A percentile compares a stretch with the other conserved stretches of the same genome.
phyloP scores from a whole-genome alignment of 768 basidiomycete genomes.

The Hypholoma fasciculare region DNA sequence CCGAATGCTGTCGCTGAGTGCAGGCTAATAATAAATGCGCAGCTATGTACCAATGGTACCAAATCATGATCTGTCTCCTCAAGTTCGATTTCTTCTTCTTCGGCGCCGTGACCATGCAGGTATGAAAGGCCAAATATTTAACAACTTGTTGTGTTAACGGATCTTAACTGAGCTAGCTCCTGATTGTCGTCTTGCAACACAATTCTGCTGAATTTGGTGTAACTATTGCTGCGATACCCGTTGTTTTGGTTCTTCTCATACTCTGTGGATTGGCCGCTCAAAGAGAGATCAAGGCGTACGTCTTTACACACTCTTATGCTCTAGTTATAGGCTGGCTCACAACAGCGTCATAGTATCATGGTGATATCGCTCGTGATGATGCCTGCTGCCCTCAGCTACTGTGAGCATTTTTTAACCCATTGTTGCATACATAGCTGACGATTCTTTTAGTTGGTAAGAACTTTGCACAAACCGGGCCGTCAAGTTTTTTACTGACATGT shows the following conservation, averaged over 20 bases:
- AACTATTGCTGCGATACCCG: constrained; percentile 81
- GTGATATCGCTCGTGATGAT: constrained; percentile 68
- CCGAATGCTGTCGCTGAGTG: not conserved
- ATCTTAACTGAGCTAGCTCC: constrained; percentile 46
- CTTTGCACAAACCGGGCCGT: not conserved
- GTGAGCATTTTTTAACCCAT: constrained; percentile 43
- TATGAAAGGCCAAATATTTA: constrained; percentile 14
- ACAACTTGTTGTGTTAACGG: not conserved
- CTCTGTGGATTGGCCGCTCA: constrained; percentile 71
- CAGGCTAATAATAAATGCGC: constrained; percentile 13
- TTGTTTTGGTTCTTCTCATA: constrained; percentile 67
- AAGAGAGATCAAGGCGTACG: constrained; percentile 78
- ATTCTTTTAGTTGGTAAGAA: constrained; percentile 38
- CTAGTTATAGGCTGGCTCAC: constrained; percentile 2
- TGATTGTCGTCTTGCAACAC: constrained; percentile 70
- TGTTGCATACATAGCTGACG: not conserved
- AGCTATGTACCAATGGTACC: constrained; percentile 91
- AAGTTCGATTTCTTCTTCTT: constrained; percentile 93
- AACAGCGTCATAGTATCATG: constrained; percentile 58
- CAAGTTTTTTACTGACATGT: not conserved
- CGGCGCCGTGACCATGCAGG: constrained; percentile 88
- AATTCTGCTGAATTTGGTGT: constrained; percentile 78
- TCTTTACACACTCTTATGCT: not conserved
- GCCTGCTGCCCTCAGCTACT: constrained; percentile 76
- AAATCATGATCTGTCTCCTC: constrained; percentile 83